Base-by-base conservation (phyloP, 2,329 filamentous ascomycete species). In the Pseudogymnoascus sp. region DNA sequence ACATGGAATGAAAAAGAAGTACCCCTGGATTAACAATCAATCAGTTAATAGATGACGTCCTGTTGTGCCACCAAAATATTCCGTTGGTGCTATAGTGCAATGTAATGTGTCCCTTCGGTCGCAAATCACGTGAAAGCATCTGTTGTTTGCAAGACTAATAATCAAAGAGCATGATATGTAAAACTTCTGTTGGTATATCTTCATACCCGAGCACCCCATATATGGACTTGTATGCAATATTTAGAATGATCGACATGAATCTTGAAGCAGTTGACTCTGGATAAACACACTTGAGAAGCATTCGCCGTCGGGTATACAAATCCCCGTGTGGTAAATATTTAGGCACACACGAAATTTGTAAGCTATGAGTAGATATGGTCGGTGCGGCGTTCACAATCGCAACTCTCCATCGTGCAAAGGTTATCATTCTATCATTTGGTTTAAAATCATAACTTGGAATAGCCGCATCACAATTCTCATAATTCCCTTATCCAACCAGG, bases 21-120 rank as follows among this genome's bases (percentile, higher is more conserved):
- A 18, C 45, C 45, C 45, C 26, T 52, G 45, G 45, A 52, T 52
- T 52, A 52, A 19, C 45, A 52, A 52, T 52, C 45, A 52, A 52
- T 18, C 13, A 30, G 12, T 33, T 12, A 12, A 19, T 52, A 30
- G 26, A 52, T 52, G 45, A 52, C 26, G 45, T 52, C 15, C 15
- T 52, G 45, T 13, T 52, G 45, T 52, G 45, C 26, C 15, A 52
- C 26, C n/a, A 52, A 52, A 52, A 52, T 1, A 9, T 12, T 30
- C n/a, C 23, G 2, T 21, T 30, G 12, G 39, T 45, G 5, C 23
- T 30, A n/a, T 21, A 5, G 23, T 48, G 23, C 10, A 28, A 52
- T 52, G n/a, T 18, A n/a, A n/a, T n/a, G n/a, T n/a, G n/a, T n/a
- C n/a, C n/a, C n/a, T n/a, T n/a, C n/a, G n/a, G 23, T 12, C 26